Percentiles rank a stretch among this genome's conserved stretches.
Conservation (phyloP, 2,329 filamentous ascomycete species). For the Acarospora socialis region DNA sequence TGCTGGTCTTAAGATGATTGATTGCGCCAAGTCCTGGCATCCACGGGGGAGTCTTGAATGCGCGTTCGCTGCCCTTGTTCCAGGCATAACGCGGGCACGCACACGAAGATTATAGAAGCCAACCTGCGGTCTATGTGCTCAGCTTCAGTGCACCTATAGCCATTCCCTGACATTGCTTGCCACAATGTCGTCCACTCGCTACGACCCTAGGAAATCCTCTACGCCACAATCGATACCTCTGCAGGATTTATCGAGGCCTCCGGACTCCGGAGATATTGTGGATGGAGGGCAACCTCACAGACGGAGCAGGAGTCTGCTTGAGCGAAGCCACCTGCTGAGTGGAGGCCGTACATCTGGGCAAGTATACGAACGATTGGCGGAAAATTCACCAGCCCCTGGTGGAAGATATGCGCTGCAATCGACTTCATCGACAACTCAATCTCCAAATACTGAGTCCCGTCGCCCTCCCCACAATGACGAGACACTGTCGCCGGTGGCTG, state of each 20-base stretch:
- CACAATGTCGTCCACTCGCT: slow-evolving; percentile 34
- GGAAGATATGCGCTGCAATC: slow-evolving; percentile 5
- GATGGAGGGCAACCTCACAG: neutral
- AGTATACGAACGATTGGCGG: slow-evolving; percentile 11
- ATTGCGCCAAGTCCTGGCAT: too few species aligned
- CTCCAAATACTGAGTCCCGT: too few species aligned
- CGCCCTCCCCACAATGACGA: slow-evolving; percentile 18
- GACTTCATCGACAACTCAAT: slow-evolving; percentile 11
- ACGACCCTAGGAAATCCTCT: slow-evolving; percentile 33
- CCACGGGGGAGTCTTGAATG: too few species aligned
- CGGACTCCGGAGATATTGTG: slow-evolving; percentile 13
- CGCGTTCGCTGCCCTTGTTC: too few species aligned
- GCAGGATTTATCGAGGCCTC: slow-evolving; percentile 41
- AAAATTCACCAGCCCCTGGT: slow-evolving; percentile 8
- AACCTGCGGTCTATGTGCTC: too few species aligned
- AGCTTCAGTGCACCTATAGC: too few species aligned
- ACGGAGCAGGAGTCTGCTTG: slow-evolving; percentile 6
- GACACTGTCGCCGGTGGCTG: slow-evolving; percentile 16
- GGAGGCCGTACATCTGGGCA: slow-evolving; percentile 10
- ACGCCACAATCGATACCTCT: slow-evolving; percentile 55
- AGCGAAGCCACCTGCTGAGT: slow-evolving; percentile 10
- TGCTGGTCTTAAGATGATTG: too few species aligned
- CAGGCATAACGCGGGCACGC: too few species aligned
- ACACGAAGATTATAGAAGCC: too few species aligned
- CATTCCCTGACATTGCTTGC: too few species aligned